A percentile compares a stretch with the other conserved stretches of the same genome.
Conservation (phyloP, 2,329 filamentous ascomycete genomes). For the Pseudocercospora cruenta region DNA sequence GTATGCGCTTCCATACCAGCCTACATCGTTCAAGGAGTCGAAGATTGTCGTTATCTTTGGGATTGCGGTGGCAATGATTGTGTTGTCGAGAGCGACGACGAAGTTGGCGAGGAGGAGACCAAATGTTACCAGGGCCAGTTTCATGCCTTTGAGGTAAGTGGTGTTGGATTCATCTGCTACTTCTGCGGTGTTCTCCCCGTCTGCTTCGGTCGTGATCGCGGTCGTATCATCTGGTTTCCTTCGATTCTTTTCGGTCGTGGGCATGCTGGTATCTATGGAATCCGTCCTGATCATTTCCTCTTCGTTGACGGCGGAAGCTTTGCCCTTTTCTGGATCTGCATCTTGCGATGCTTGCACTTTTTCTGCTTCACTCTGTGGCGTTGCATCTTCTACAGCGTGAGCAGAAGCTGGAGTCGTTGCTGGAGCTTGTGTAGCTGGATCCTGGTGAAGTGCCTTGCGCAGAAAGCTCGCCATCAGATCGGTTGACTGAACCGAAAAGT, state of each 20-base stretch:
- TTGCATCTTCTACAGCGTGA: neutral
- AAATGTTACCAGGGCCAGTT: conserved; percentile 33
- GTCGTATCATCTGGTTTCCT: neutral
- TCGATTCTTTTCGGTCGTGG: neutral
- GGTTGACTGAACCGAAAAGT: too few species aligned
- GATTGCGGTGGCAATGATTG: conserved; percentile 44
- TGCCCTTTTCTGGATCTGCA: neutral
- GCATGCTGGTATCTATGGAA: neutral
- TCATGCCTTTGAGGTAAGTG: conserved; percentile 35
- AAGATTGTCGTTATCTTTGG: conserved; percentile 54
- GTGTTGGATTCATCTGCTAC: conserved; percentile 17
- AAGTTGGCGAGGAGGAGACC: conserved; percentile 26
- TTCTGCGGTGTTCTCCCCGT: too few species aligned
- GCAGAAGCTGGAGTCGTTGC: neutral
- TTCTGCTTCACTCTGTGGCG: neutral
- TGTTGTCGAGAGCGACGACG: conserved; percentile 41
- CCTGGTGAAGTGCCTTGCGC: conserved; percentile 4
- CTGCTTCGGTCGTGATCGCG: neutral
- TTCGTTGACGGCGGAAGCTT: neutral
- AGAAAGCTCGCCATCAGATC: conserved; percentile 5
- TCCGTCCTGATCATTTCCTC: neutral
- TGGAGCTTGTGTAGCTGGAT: neutral
- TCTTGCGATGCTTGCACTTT: neutral
- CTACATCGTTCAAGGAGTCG: conserved; percentile 50
- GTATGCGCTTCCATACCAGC: conserved; percentile 54